Evolutionary conservation across 1,284 basidiomycete genomes (phyloP).

Genomic region (Sparassis latifolia): DNA sequence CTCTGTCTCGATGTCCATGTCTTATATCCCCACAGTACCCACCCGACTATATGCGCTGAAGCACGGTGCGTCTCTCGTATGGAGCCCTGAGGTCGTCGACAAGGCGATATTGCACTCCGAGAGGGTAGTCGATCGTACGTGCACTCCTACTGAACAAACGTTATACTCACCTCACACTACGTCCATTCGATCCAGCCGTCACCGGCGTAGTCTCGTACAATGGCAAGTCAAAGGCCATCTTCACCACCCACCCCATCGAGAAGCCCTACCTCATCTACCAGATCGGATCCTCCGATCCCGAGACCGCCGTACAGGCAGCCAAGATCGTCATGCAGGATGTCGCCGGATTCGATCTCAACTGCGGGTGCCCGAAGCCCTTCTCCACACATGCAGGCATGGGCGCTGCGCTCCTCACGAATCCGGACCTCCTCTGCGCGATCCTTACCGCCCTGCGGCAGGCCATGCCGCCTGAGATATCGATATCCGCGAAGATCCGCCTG

Average conservation of each 20-base stretch:
- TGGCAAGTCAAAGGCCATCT: conserved; percentile 79
- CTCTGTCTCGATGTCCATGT: conserved; percentile 2
- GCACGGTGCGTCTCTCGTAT: conserved; percentile 92
- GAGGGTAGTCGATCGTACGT: conserved; percentile 80
- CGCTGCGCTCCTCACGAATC: conserved; percentile 87
- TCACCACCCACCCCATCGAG: conserved; percentile 91
- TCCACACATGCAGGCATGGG: conserved; percentile 96
- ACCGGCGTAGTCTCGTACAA: conserved; percentile 91
- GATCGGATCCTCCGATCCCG: conserved; percentile 86
- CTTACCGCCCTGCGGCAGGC: conserved; percentile 68
- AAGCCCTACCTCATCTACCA: conserved; percentile 90
- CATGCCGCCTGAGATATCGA: conserved; percentile 74
- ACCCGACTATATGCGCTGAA: conserved; percentile 85
- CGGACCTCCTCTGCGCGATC: conserved; percentile 87
- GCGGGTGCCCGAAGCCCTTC: conserved; percentile 95
- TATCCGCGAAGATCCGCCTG: conserved; percentile 90
- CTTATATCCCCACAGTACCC: conserved; percentile 47
- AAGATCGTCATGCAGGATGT: conserved; percentile 85
- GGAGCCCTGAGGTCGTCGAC: conserved; percentile 97
- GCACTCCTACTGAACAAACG: background rate
- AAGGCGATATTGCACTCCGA: conserved; percentile 88
- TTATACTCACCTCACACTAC: background rate
- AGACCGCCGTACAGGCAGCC: conserved; percentile 88
- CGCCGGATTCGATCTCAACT: conserved; percentile 91
- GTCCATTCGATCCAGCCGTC: conserved; percentile 39